Conservation (phyloP, 2,329 filamentous ascomycete genomes). For the Aspergillus tubingensis region DNA sequence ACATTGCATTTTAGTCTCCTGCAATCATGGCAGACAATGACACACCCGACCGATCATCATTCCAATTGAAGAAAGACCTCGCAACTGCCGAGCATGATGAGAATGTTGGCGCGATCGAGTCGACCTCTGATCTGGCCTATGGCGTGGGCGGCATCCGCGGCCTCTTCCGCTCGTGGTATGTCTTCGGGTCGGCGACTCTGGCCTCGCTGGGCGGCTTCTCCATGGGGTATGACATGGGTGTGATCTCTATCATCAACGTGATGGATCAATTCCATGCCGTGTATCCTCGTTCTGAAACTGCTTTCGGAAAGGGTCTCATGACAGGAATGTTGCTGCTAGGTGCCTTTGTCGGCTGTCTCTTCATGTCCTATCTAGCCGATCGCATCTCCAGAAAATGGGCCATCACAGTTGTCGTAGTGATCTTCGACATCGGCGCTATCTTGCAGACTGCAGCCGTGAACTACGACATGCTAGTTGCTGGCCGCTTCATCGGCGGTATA, state of each 20-base stretch:
- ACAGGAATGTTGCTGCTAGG: conserved; percentile 47
- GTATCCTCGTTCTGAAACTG: conserved; percentile 29
- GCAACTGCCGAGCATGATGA: background rate
- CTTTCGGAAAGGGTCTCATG: conserved; percentile 32
- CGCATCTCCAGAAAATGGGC: conserved; percentile 47
- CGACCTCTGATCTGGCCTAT: conserved; percentile 20
- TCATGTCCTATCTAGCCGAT: conserved; percentile 43
- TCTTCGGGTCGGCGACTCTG: conserved; percentile 43
- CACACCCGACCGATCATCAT: background rate
- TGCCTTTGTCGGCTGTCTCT: conserved; percentile 40
- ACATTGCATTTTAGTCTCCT: background rate
- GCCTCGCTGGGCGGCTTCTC: conserved; percentile 46
- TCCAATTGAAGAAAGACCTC: background rate
- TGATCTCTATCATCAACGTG: conserved; percentile 48
- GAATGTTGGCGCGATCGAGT: background rate
- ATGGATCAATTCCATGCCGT: conserved; percentile 48
- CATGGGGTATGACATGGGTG: conserved; percentile 49
- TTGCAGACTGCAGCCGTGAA: conserved; percentile 37
- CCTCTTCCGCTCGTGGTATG: conserved; percentile 40
- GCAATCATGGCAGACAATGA: background rate
- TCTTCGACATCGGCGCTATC: conserved; percentile 48
- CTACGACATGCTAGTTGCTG: conserved; percentile 33
- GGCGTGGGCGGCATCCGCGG: conserved; percentile 33
- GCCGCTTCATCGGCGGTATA: conserved; percentile 41
- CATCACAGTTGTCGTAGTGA: conserved; percentile 28